A percentile compares a stretch with the other conserved stretches of the same genome.
phyloP scores from a whole-genome alignment of 1,284 basidiomycete genomes.

The Papiliotrema nemorosa region DNA sequence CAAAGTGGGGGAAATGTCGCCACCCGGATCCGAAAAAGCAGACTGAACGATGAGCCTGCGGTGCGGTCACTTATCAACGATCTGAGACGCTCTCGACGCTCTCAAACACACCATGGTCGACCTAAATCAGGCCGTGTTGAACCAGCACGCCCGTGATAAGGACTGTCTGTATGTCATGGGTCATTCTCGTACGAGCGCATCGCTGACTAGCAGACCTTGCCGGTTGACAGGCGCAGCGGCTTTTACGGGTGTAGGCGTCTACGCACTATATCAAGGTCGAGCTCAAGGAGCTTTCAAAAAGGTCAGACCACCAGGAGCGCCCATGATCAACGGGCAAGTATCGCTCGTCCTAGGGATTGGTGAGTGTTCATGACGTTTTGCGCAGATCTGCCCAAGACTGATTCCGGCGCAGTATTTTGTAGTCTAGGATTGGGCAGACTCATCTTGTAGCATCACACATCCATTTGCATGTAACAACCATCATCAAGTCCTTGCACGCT shows the following conservation, averaged over 20 bases:
- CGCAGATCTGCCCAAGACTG: background rate
- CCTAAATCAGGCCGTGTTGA: too few species aligned
- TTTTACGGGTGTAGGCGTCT: conserved; percentile 42
- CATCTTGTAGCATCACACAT: too few species aligned
- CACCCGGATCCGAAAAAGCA: too few species aligned
- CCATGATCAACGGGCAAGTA: conserved; percentile 28
- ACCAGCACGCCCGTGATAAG: background rate
- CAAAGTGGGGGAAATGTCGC: too few species aligned
- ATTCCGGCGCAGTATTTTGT: conserved; percentile 10
- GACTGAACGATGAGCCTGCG: too few species aligned
- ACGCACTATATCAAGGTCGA: conserved; percentile 38
- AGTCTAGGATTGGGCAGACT: conserved; percentile 12
- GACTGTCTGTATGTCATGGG: conserved; percentile 12
- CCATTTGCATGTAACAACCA: too few species aligned
- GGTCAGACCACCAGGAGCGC: conserved; percentile 30
- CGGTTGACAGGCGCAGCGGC: conserved; percentile 38
- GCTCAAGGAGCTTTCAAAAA: conserved; percentile 37
- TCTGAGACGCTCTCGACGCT: too few species aligned
- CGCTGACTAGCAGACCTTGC: conserved; percentile 32
- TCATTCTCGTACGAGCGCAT: too few species aligned
- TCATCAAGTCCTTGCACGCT: too few species aligned
- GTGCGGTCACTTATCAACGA: too few species aligned
- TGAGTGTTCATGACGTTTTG: conserved; percentile 15
- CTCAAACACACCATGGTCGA: too few species aligned
- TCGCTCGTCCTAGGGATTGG: conserved; percentile 39